Evolutionary conservation across 176 grass and related monocot genomes (phyloP).

Genomic region (Paspalum vaginatum): DNA sequence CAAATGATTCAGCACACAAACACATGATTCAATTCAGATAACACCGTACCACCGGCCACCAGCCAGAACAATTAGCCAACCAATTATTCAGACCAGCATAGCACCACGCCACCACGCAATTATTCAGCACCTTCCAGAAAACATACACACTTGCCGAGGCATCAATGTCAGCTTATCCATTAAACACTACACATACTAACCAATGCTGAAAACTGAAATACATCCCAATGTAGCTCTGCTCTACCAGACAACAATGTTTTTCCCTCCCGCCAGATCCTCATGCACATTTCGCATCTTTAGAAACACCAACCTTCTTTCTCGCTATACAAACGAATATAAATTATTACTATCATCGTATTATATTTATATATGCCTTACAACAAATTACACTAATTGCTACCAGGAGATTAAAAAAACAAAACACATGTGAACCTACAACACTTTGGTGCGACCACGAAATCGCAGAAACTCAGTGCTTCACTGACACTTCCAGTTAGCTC

Average conservation of each 20-base stretch:
- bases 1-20: not conserved
- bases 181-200: slow-evolving; percentile 9
- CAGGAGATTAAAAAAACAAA: slow-evolving; percentile 25
- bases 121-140: not conserved
- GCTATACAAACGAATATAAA: slow-evolving; percentile 60
- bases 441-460: slow-evolving; percentile 23
- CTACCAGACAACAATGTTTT: not conserved
- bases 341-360: slow-evolving; percentile 37
- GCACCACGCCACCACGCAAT: not conserved
- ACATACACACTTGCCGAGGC: not conserved
- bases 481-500: slow-evolving; percentile 33
- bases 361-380: slow-evolving; percentile 49
- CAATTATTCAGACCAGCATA: not conserved
- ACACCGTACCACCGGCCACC: not conserved
- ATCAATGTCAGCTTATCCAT: not conserved
- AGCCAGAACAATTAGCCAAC: not conserved
- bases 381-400: slow-evolving; percentile 50
- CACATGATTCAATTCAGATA: not conserved
- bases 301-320: slow-evolving; percentile 24
- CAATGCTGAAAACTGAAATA: not conserved
- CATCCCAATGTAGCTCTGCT: not conserved
- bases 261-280: not conserved
- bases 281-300: slow-evolving; percentile 13
- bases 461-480: slow-evolving; percentile 30
- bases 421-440: slow-evolving; percentile 48